Evolutionary conservation across 2,329 filamentous ascomycete species (phyloP).

Genomic region (Pseudocercospora pini-densiflorae): DNA sequence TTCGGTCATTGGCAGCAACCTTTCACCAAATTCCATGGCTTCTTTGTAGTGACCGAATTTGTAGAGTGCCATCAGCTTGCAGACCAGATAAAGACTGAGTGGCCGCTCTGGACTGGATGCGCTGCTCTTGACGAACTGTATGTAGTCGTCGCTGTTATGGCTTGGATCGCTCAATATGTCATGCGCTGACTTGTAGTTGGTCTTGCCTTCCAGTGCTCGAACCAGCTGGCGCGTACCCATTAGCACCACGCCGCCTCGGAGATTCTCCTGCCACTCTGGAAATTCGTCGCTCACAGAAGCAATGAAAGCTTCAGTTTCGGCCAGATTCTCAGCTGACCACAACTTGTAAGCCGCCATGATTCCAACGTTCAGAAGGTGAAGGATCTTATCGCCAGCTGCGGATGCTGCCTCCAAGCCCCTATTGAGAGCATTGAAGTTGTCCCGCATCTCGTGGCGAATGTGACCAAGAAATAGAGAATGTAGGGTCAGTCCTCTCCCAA

Average conservation of each 20-base stretch:
- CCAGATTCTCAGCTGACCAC: constrained; percentile 70
- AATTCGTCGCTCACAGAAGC: constrained; percentile 75
- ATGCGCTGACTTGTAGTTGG: constrained; percentile 54
- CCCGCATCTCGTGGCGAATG: constrained; percentile 64
- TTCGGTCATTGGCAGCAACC: constrained; percentile 46
- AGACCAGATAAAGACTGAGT: constrained; percentile 69
- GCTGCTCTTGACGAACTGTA: constrained; percentile 56
- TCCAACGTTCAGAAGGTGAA: constrained; percentile 73
- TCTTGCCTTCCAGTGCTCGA: constrained; percentile 77
- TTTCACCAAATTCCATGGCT: constrained; percentile 48
- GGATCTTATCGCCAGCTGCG: constrained; percentile 70
- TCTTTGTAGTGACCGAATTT: constrained; percentile 50
- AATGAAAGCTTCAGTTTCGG: constrained; percentile 72
- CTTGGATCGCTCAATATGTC: constrained; percentile 70
- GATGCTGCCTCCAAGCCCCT: constrained; percentile 69
- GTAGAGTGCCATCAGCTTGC: constrained; percentile 47
- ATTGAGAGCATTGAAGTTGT: constrained; percentile 65
- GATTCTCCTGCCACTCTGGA: constrained; percentile 71
- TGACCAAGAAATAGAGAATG: constrained; percentile 74
- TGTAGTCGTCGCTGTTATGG: constrained; percentile 62
- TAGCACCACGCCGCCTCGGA: constrained; percentile 72
- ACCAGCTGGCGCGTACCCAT: constrained; percentile 68
- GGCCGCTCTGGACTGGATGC: constrained; percentile 66
- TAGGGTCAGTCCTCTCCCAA: constrained; percentile 71
- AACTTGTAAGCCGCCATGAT: constrained; percentile 69